Percentiles rank a stretch among this genome's conserved stretches.
phyloP scores from a whole-genome alignment of 2,329 filamentous ascomycete genomes.

The Aspergillus aculeatus region DNA sequence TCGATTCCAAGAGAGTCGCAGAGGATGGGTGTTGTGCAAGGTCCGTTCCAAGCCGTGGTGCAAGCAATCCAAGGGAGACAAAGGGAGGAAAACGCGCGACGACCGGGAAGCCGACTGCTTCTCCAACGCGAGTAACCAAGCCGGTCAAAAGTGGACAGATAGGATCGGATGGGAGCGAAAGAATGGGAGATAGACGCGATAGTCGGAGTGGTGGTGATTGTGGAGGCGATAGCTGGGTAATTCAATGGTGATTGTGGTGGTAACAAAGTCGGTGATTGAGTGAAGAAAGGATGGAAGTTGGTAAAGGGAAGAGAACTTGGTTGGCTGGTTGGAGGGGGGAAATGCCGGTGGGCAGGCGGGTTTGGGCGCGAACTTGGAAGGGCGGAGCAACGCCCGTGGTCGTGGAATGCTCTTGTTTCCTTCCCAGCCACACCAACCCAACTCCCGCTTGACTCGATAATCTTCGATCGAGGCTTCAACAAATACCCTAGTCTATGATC shows the following conservation, averaged over 20 bases:
- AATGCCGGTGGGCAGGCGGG: background rate
- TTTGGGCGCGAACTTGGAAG: conserved; percentile 3
- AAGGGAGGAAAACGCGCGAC: conserved; percentile 22
- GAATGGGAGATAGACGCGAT: background rate
- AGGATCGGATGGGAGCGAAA: conserved; percentile 10
- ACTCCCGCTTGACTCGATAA: background rate
- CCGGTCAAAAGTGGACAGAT: conserved; percentile 5
- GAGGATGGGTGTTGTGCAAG: background rate
- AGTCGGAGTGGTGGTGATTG: background rate
- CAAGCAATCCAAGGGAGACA: conserved; percentile 11
- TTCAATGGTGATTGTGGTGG: background rate
- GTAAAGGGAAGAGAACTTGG: background rate
- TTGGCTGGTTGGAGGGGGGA: conserved; percentile 1
- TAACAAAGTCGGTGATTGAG: background rate
- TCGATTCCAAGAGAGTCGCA: conserved; percentile 7
- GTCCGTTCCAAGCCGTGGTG: background rate
- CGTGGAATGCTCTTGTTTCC: conserved; percentile 1
- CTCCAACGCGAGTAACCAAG: conserved; percentile 1
- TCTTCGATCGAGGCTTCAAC: background rate
- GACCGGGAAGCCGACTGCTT: conserved; percentile 14
- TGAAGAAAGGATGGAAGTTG: background rate
- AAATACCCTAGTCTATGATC: background rate
- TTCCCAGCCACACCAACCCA: background rate
- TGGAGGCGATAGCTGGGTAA: background rate
- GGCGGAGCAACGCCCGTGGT: background rate